Conservation (phyloP, 2,329 filamentous ascomycete species). For the Aspergillus terreus region DNA sequence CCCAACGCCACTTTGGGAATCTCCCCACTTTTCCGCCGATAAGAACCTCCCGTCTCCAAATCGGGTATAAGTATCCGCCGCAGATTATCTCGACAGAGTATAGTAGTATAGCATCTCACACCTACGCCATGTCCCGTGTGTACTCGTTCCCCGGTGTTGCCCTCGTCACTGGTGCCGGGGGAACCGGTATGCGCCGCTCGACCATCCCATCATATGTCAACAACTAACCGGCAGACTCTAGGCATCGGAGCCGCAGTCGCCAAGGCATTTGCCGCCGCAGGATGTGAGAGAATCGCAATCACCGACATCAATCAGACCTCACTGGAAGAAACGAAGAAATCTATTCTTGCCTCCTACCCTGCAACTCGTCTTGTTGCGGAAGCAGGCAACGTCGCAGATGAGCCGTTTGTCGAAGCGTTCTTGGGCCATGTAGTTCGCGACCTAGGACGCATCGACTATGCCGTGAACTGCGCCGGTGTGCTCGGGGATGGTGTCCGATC, state of each 20-base stretch:
- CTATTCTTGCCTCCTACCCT: constrained; percentile 32
- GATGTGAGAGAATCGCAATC: constrained; percentile 52
- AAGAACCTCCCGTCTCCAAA: constrained; percentile 4
- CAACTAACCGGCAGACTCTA: constrained; percentile 18
- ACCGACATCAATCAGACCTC: constrained; percentile 49
- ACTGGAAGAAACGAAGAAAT: constrained; percentile 28
- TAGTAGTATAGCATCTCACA: not conserved
- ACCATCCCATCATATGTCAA: not conserved
- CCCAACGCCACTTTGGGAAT: constrained; percentile 6
- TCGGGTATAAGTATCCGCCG: not conserved
- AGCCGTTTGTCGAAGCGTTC: constrained; percentile 42
- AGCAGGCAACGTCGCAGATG: constrained; percentile 49
- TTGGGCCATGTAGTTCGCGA: constrained; percentile 21
- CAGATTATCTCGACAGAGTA: not conserved
- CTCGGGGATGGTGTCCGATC: constrained; percentile 22
- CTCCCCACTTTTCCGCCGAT: constrained; percentile 5
- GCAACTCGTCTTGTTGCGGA: constrained; percentile 28
- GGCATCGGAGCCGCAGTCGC: constrained; percentile 56
- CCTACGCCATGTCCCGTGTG: constrained; percentile 4
- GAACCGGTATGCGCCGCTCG: constrained; percentile 37
- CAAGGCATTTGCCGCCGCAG: constrained; percentile 48
- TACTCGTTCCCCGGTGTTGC: constrained; percentile 43
- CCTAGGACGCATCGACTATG: constrained; percentile 54
- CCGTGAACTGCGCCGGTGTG: constrained; percentile 55
- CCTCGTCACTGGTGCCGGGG: constrained; percentile 48